Conservation (phyloP, 208 protist species). For the Crithidia mellificae region DNA sequence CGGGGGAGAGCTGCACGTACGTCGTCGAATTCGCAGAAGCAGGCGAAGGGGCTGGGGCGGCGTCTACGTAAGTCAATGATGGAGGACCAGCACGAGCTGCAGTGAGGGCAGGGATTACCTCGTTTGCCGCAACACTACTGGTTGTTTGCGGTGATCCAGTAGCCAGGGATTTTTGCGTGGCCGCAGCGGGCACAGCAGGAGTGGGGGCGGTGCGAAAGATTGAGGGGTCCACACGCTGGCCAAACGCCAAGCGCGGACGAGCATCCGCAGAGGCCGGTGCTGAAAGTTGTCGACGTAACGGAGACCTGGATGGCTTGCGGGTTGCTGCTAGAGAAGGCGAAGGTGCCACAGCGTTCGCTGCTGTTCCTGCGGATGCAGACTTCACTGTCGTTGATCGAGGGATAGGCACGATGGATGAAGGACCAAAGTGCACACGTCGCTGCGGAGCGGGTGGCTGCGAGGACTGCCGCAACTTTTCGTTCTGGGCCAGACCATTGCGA, state of each 20-base stretch:
- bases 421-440: conserved; percentile 24
- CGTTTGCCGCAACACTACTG: no score
- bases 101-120: no score
- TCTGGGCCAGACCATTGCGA: conserved; percentile 29
- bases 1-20: conserved; percentile 13
- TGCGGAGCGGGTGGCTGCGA: conserved; percentile 1
- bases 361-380: no score
- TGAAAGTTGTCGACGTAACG: background rate
- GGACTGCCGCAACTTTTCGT: conserved; percentile 7
- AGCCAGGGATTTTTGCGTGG: background rate
- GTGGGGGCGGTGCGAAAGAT: background rate
- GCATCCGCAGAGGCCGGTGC: background rate
- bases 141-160: background rate
- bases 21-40: background rate
- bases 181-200: background rate
- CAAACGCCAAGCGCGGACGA: conserved; percentile 30
- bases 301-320: background rate
- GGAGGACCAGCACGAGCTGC: no score
- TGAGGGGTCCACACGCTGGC: conserved; percentile 35
- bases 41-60: no score
- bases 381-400: background rate
- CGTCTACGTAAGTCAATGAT: no score
- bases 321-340: background rate
- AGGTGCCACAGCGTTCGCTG: no score
- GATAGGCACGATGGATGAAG: conserved; percentile 18